Conservation (phyloP, 192 early-diverging fungal species). For the Backusella sp. region DNA sequence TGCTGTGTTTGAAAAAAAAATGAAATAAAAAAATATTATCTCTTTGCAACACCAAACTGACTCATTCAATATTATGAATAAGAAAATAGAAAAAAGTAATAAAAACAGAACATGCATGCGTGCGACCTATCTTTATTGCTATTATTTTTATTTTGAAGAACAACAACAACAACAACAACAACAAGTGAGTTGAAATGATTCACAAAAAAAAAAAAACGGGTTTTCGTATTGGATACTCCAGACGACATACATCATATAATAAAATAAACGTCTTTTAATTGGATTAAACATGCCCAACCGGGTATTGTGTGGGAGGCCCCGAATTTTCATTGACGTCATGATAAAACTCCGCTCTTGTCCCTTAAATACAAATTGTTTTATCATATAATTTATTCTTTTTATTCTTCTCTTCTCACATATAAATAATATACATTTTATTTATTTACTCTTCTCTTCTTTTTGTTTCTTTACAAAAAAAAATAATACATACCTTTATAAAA, state of each 20-base stretch:
- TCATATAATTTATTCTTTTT: background rate
- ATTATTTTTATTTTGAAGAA: background rate
- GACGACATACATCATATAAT: conserved; percentile 3
- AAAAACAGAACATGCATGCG: background rate
- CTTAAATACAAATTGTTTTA: conserved; percentile 1
- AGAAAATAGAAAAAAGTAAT: background rate
- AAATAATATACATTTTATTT: background rate
- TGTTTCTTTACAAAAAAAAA: background rate
- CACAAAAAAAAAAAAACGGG: background rate
- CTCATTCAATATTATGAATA: background rate
- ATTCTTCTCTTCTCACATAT: background rate
- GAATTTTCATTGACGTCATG: conserved; percentile 10
- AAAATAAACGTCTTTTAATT: background rate
- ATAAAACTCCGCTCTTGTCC: background rate
- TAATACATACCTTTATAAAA: background rate
- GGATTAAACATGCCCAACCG: conserved; percentile 6
- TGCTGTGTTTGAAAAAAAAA: background rate
- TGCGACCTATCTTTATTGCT: background rate
- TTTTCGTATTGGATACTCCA: conserved; percentile 2
- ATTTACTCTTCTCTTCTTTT: background rate
- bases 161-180: too few species aligned
- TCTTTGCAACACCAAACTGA: background rate
- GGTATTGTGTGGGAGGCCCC: background rate
- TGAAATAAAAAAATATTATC: background rate
- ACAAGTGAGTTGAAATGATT: background rate